These are phyloP conservation scores for Botrytis fabae DNA, from an alignment of 2,329 filamentous ascomycete genomes.

Conservation along the genomic window DNA sequence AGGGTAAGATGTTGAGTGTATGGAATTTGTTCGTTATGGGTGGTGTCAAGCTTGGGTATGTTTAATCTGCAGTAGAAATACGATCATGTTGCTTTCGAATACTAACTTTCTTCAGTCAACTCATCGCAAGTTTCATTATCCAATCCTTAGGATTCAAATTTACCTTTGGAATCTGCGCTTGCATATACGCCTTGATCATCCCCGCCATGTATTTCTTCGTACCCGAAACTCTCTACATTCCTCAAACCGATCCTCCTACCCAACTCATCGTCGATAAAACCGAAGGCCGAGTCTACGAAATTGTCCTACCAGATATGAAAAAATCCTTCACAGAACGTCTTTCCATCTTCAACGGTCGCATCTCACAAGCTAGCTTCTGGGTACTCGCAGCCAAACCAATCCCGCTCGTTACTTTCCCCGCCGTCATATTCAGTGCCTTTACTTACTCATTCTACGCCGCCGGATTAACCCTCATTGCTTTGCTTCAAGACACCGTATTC, in stretches of 20 bases:
- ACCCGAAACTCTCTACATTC: constrained; percentile 45
- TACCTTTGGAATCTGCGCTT: constrained; percentile 44
- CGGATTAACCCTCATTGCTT: constrained; percentile 34
- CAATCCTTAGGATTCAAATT: constrained; percentile 42
- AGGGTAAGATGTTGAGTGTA: constrained; percentile 41
- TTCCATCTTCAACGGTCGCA: constrained; percentile 44
- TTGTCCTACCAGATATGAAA: constrained; percentile 32
- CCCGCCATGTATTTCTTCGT: constrained; percentile 48
- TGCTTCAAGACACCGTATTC: constrained; percentile 33
- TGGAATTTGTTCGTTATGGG: constrained; percentile 37
- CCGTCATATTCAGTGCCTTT: constrained; percentile 42
- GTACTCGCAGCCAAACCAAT: constrained; percentile 47
- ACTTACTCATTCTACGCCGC: constrained; percentile 34
- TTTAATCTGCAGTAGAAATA: neutral
- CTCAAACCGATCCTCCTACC: constrained; percentile 23
- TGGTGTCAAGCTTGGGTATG: constrained; percentile 38
- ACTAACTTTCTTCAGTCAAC: constrained; percentile 40
- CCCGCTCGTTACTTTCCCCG: constrained; percentile 52
- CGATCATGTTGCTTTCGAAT: neutral
- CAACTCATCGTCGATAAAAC: constrained; percentile 35
- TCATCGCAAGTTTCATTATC: constrained; percentile 46
- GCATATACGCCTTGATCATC: constrained; percentile 46
- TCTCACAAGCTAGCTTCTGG: constrained; percentile 43
- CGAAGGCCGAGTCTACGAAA: constrained; percentile 34
- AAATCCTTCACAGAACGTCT: constrained; percentile 44